These are phyloP conservation scores for Protea cynaroides DNA, from an alignment of 164 flowering plant species.

Conservation along the genomic window DNA sequence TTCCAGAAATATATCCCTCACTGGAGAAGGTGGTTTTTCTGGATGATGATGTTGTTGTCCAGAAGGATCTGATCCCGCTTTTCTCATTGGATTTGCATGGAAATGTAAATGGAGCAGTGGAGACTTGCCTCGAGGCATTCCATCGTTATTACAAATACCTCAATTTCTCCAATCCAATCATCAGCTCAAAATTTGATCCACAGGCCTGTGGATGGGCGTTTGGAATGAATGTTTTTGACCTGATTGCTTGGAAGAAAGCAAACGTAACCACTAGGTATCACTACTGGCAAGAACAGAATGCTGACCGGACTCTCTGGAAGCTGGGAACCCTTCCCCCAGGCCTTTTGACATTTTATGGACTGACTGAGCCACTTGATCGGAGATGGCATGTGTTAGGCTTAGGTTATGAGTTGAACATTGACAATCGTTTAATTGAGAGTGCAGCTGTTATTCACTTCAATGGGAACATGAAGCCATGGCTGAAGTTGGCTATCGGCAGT, in stretches of 20 bases:
- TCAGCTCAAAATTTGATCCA: slow-evolving; percentile 77
- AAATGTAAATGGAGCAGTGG: slow-evolving; percentile 88
- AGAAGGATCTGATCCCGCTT: slow-evolving; percentile 81
- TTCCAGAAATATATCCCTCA: slow-evolving; percentile 70
- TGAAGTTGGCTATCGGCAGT: slow-evolving; percentile 53
- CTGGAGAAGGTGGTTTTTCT: slow-evolving; percentile 81
- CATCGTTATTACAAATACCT: slow-evolving; percentile 82
- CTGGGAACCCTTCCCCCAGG: slow-evolving; percentile 79
- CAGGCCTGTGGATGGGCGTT: too few species aligned
- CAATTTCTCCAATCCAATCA: slow-evolving; percentile 65
- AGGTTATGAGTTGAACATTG: slow-evolving; percentile 65
- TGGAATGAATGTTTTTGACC: slow-evolving; percentile 88
- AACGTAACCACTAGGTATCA: slow-evolving; percentile 71
- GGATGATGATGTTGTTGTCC: slow-evolving; percentile 83
- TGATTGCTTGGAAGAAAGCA: slow-evolving; percentile 64
- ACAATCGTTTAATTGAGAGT: slow-evolving; percentile 64
- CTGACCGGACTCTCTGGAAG: slow-evolving; percentile 60
- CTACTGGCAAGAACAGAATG: slow-evolving; percentile 76
- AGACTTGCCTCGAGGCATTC: slow-evolving; percentile 83
- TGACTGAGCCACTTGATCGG: slow-evolving; percentile 83
- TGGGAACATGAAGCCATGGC: slow-evolving; percentile 91
- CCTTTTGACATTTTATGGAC: slow-evolving; percentile 69
- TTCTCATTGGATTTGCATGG: slow-evolving; percentile 81
- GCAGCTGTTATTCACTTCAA: slow-evolving; percentile 81
- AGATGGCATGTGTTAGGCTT: slow-evolving; percentile 91